Evolutionary conservation across 352 stramenopile species (phyloP).

Genomic region (Pythium utonaiense): DNA sequence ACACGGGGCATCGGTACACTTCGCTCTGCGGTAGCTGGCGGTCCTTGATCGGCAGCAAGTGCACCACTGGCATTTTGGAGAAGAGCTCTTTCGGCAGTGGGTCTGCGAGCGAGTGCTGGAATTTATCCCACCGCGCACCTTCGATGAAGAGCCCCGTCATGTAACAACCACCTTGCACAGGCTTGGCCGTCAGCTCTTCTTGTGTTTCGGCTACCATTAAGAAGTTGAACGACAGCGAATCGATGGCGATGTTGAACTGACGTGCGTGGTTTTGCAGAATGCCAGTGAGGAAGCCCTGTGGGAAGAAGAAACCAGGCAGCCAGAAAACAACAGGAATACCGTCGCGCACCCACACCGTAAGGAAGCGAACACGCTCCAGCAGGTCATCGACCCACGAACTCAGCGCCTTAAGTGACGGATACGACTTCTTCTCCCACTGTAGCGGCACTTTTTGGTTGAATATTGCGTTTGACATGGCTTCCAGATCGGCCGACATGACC

Average conservation of each 20-base stretch:
- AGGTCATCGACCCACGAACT: slow-evolving; percentile 87
- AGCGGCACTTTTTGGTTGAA: slow-evolving; percentile 87
- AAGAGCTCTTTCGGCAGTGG: slow-evolving; percentile 91
- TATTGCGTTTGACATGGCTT: slow-evolving; percentile 78
- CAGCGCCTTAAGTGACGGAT: slow-evolving; percentile 90
- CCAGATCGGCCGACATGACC: slow-evolving; percentile 59
- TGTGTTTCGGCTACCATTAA: slow-evolving; percentile 36
- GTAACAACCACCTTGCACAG: slow-evolving; percentile 73
- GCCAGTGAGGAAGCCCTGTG: slow-evolving; percentile 72
- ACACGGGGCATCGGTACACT: slow-evolving; percentile 93
- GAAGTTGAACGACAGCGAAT: slow-evolving; percentile 72
- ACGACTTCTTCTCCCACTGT: slow-evolving; percentile 87
- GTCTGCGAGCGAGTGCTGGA: slow-evolving; percentile 74
- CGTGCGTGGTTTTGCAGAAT: slow-evolving; percentile 84
- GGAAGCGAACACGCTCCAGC: slow-evolving; percentile 66
- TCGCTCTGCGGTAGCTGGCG: slow-evolving; percentile 67
- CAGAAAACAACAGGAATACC: slow-evolving; percentile 60
- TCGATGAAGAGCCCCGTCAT: slow-evolving; percentile 89
- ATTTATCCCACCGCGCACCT: slow-evolving; percentile 80
- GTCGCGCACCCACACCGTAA: slow-evolving; percentile 53
- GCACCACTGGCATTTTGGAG: slow-evolving; percentile 88
- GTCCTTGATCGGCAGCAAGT: slow-evolving; percentile 82
- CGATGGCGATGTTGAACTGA: slow-evolving; percentile 69
- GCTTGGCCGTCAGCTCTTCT: slow-evolving; percentile 38
- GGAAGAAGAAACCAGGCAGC: slow-evolving; percentile 84